Base-by-base conservation (phyloP, 2,329 filamentous ascomycete species). In the Zasmidium citrigriseum region DNA sequence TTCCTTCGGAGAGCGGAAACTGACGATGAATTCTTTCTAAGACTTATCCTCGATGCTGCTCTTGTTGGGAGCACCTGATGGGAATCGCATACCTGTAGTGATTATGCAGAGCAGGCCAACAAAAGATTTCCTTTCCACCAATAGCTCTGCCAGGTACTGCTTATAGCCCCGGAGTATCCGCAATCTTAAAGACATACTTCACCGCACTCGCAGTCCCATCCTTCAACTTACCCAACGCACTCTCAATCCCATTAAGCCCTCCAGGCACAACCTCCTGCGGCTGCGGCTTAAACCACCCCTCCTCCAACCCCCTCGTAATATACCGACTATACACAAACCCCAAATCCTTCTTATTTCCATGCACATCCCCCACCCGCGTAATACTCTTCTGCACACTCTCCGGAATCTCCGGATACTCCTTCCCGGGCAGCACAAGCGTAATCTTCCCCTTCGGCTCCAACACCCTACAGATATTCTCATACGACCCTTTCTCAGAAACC, bases 171-270 rank as follows among this genome's bases (percentile, higher is more conserved):
- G 60, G 54, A 18, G 82, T 84, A 41, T 85, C 81, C 14, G 64
- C 76, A 71, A 86, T 80, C 62, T 76, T 77, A 67, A 85, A 84
- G 0, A 89, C 82, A 75, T 87, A 89, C 74, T 89, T 89, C 1
- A 84, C 77, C 0, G 80, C 86, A 67, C 83, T 86, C n/a, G 83
- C 85, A 70, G 83, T 85, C 0, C 86, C 86, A 46, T 78, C 78
- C 69, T 80, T 83, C 68, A 89, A 69, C 61, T 84, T 80, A 64
- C 73, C 70, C 71, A 89, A 68, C 0, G 75, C 86, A 34, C 68
- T 73, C 66, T 86, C 73, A 1, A 87, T 69, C 0, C 85, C 83
- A 2, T 67, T 75, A 57, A 88, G 64, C 0, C 85, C 85, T 3
- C 83, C 82, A 0, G 78, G 73, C 1, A 85, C 70, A 16, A 86